These are phyloP conservation scores for Cryptosporidium sp. DNA, from an alignment of 169 alveolate genomes.

Conservation along the genomic window DNA sequence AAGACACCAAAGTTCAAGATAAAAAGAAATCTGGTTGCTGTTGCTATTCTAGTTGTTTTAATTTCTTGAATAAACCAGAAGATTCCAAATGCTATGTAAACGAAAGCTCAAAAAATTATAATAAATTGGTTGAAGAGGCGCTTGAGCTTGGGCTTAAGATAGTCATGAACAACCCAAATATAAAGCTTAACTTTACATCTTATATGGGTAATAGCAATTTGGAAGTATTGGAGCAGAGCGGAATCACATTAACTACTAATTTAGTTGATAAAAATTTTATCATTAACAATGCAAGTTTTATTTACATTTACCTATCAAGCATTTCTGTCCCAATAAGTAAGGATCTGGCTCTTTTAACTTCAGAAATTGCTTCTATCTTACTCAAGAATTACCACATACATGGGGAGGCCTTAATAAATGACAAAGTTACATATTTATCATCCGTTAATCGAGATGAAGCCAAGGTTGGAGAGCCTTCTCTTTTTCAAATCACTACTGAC, in stretches of 20 bases:
- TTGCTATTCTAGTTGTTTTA: not conserved
- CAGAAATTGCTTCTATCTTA: constrained; percentile 27
- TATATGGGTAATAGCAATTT: not conserved
- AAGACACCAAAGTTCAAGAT: not conserved
- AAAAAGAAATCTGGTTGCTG: not conserved
- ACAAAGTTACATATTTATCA: not conserved
- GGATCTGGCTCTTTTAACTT: not conserved
- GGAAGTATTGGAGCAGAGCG: not conserved
- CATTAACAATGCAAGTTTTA: constrained; percentile 36
- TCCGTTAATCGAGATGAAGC: not conserved
- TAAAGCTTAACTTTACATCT: not conserved
- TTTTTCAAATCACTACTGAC: not conserved
- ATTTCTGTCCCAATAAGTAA: constrained; percentile 11
- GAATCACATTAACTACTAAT: not conserved
- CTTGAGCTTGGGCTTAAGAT: constrained; percentile 39
- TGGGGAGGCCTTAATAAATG: constrained; percentile 14
- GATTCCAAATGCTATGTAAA: not conserved
- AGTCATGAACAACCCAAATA: constrained; percentile 1
- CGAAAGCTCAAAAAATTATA: not conserved
- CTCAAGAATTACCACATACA: constrained; percentile 6
- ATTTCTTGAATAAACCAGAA: not conserved
- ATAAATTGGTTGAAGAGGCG: constrained; percentile 25
- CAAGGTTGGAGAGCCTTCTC: not conserved
- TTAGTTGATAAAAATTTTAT: constrained; percentile 12
- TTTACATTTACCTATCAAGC: not conserved